These are phyloP conservation scores for Solanum aculeatissimum DNA, from an alignment of 305 asterid species.

Conservation along the genomic window DNA sequence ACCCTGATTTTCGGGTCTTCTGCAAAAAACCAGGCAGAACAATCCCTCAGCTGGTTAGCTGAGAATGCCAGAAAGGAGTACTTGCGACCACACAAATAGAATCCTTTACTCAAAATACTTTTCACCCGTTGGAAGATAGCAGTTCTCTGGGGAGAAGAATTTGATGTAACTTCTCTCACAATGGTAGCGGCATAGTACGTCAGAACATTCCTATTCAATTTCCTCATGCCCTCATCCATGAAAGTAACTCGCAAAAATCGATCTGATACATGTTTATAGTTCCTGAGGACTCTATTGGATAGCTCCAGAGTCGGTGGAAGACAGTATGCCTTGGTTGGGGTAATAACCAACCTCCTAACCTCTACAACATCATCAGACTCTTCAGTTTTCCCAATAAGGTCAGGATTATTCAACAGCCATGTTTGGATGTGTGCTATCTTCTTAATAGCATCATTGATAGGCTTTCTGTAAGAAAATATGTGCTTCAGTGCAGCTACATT, in stretches of 20 bases:
- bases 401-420: conserved; percentile 58
- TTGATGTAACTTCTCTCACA: conserved; percentile 38
- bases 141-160: conserved; percentile 38
- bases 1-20: conserved; percentile 31
- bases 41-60: conserved; percentile 78
- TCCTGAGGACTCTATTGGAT: conserved; percentile 70
- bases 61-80: conserved; percentile 84
- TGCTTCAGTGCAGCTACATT: conserved; percentile 53
- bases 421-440: conserved; percentile 31
- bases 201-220: conserved; percentile 47
- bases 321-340: conserved; percentile 78
- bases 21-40: conserved; percentile 96
- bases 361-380: conserved; percentile 52
- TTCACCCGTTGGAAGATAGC: conserved; percentile 61
- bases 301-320: conserved; percentile 79
- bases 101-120: conserved; percentile 38
- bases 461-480: conserved; percentile 48
- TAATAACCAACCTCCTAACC: conserved; percentile 70
- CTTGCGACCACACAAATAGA: conserved; percentile 61
- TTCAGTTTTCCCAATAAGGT: conserved; percentile 42
- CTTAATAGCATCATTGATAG: conserved; percentile 43
- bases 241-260: conserved; percentile 83
- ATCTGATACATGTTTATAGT: conserved; percentile 45
- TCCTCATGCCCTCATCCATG: conserved; percentile 89
- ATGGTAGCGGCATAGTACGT: conserved; percentile 45